Evolutionary conservation across 495 filamentous ascomycete species (phyloP).

Genomic region (Antarctomyces pellizariae): DNA sequence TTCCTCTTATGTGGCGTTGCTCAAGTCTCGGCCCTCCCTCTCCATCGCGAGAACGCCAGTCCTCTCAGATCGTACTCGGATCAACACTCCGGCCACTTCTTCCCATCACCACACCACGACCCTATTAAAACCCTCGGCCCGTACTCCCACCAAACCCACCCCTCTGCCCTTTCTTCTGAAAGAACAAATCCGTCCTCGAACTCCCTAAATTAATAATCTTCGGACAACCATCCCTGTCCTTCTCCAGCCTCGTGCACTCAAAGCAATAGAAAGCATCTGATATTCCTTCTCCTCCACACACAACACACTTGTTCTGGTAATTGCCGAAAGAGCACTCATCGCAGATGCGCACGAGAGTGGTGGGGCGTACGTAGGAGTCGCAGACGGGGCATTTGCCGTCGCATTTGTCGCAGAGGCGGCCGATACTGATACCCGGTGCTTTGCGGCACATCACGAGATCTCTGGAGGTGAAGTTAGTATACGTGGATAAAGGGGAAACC

Average conservation of each 20-base stretch:
- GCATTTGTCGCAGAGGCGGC: conserved; percentile 98
- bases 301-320: conserved; percentile 99
- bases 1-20: too few species aligned
- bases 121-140: too few species aligned
- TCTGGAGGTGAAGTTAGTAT: conserved; percentile 23
- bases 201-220: conserved; percentile 98
- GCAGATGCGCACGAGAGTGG: conserved; percentile 92
- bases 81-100: neutral
- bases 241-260: conserved; percentile 91
- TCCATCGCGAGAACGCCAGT: too few species aligned
- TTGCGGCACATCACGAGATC: conserved; percentile 99
- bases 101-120: too few species aligned
- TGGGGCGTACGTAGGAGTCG: conserved; percentile 95
- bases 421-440: conserved; percentile 93
- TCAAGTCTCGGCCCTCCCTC: too few species aligned
- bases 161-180: conserved; percentile 38
- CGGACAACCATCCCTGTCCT: conserved; percentile 91
- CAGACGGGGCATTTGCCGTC: conserved; percentile 98
- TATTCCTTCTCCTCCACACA: conserved; percentile 96
- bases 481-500: conserved; percentile 10
- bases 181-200: conserved; percentile 85
- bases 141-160: too few species aligned
- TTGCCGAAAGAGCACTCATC: conserved; percentile 99
- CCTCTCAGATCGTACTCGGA: neutral
- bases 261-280: conserved; percentile 99